These are phyloP conservation scores for Saturnispora zaruensis DNA, from an alignment of 805 yeast species.

Conservation along the genomic window DNA sequence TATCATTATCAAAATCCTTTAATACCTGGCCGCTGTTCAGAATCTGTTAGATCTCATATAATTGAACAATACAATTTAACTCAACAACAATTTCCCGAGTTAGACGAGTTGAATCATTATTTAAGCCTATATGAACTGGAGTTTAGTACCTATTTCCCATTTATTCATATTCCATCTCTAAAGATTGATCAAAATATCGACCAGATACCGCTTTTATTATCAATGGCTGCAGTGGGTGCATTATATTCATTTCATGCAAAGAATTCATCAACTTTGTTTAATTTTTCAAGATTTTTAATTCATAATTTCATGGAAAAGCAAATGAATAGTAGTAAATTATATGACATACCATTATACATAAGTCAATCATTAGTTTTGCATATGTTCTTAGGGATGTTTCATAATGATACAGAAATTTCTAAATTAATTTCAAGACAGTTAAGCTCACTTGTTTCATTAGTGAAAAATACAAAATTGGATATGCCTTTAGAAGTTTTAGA, in stretches of 20 bases:
- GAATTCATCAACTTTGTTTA: slow-evolving; percentile 63
- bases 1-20: slow-evolving; percentile 24
- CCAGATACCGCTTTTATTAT: slow-evolving; percentile 56
- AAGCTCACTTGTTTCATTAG: slow-evolving; percentile 45
- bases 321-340: slow-evolving; percentile 37
- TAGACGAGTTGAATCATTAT: slow-evolving; percentile 70
- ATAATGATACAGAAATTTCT: slow-evolving; percentile 43
- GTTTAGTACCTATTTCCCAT: slow-evolving; percentile 76
- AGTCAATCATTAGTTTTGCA: slow-evolving; percentile 49
- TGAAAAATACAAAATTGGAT: slow-evolving; percentile 44
- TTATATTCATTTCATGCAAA: slow-evolving; percentile 72
- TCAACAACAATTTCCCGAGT: slow-evolving; percentile 59
- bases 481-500: slow-evolving; percentile 40
- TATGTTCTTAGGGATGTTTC: slow-evolving; percentile 47
- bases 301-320: slow-evolving; percentile 55
- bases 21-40: slow-evolving; percentile 35
- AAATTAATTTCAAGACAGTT: slow-evolving; percentile 45
- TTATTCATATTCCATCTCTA: slow-evolving; percentile 65
- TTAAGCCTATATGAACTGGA: slow-evolving; percentile 66
- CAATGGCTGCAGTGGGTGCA: slow-evolving; percentile 88
- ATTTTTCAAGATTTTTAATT: slow-evolving; percentile 56
- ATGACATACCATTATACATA: slow-evolving; percentile 48
- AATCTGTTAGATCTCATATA: slow-evolving; percentile 45
- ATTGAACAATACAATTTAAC: slow-evolving; percentile 44
- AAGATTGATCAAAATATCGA: slow-evolving; percentile 40